Evolutionary conservation across 768 basidiomycete genomes (phyloP).

Genomic region (Boletus coccyginus): DNA sequence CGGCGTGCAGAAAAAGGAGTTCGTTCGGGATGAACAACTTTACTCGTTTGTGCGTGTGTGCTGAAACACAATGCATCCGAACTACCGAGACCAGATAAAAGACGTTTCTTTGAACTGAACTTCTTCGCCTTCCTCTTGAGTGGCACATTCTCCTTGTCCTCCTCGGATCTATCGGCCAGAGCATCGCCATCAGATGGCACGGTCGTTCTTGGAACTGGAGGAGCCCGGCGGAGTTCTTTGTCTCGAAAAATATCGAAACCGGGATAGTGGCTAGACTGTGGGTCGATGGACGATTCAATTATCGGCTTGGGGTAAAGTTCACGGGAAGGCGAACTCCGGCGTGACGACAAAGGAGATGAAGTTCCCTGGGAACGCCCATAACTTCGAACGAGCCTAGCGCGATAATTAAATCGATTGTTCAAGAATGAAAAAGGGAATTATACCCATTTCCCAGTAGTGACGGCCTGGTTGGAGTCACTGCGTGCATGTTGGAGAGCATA

Average conservation of each 20-base stretch:
- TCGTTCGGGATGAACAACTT: conserved; percentile 11
- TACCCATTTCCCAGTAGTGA: conserved; percentile 28
- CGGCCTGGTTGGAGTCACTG: conserved; percentile 33
- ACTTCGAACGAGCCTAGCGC: conserved; percentile 14
- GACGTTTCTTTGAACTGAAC: conserved; percentile 26
- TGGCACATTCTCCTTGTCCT: conserved; percentile 61
- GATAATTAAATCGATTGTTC: conserved; percentile 39
- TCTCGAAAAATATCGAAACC: conserved; percentile 63
- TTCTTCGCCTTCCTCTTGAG: conserved; percentile 49
- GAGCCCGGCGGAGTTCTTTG: conserved; percentile 14
- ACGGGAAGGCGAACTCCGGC: conserved; percentile 10
- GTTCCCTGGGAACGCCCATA: conserved; percentile 4
- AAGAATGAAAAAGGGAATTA: conserved; percentile 20
- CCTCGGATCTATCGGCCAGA: conserved; percentile 23
- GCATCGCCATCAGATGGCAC: not conserved
- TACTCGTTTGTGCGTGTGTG: conserved; percentile 6
- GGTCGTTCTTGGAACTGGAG: not conserved
- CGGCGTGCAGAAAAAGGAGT: conserved; percentile 14
- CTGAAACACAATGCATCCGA: conserved; percentile 1
- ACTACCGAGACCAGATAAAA: not conserved
- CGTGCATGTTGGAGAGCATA: conserved; percentile 13
- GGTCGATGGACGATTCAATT: conserved; percentile 42
- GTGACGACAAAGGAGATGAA: conserved; percentile 11
- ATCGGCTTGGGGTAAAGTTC: conserved; percentile 31
- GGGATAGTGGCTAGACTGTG: conserved; percentile 62